Evolutionary conservation across 176 grass and related monocot genomes (phyloP), one percentile per base, ranked within the genome.

Genomic region (Oryza brachyantha): DNA sequence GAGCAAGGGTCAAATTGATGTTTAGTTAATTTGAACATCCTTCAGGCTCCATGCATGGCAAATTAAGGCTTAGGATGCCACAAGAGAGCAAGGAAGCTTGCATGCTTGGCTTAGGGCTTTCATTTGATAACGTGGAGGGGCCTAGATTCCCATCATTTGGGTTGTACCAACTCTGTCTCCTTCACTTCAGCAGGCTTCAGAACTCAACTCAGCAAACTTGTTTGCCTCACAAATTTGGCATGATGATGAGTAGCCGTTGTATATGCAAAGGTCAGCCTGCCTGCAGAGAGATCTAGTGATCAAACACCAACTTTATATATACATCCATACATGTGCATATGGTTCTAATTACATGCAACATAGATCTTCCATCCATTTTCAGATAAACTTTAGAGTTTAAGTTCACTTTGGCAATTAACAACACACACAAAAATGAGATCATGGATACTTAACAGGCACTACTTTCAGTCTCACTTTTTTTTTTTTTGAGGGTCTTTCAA

Each of bases 91-190:
- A 54, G 48, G 22, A n/a, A 21, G 21, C 7, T 8, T 55, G 79
- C 68, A 32, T 75, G 46, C 61, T 28, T 68, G 71, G 22, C n/a
- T 42, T 82, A 75, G 81, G 34, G 46, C 10, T 83, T 41, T 83
- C 46, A 75, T 59, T 67, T 5, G 46, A 13, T 66, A 83, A 59
- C 81, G 10, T 72, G 36, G 52, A 45, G 27, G 77, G 76, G 26
- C 61, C 70, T 74, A 83, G 80, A 83, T 83, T 75, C 48, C n/a
- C 81, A 83, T 83, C 46, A 83, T 75, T 75, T 43, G 26, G 62
- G 81, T 29, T 12, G 61, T 45, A 66, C 55, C 61, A 65, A 65
- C 28, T 58, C 28, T 35, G 82, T 69, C 73, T 70, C 81, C 81
- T 61, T 61, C 26, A 34, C 10, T 64, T 28, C 11, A 24, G 21